phyloP scores from a whole-genome alignment of 2,329 filamentous ascomycete species.

The Arthrobotrys musiformis region DNA sequence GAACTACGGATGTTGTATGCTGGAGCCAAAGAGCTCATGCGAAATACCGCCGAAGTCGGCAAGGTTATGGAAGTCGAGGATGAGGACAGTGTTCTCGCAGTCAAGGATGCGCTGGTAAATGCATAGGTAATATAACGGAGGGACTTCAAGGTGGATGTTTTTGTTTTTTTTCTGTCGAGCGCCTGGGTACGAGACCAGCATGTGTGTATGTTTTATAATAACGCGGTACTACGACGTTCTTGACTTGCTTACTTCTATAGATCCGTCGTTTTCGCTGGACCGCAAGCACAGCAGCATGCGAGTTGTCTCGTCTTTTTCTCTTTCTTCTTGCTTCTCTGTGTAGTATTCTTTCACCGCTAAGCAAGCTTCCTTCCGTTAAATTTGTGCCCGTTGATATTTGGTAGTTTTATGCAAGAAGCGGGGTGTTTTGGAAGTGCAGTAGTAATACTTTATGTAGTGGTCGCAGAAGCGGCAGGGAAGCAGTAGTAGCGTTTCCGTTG shows the following conservation, averaged over 20 bases:
- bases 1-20: conserved; percentile 94
- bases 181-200: too few species aligned
- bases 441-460: neutral
- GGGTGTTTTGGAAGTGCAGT: neutral
- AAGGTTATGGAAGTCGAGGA: conserved; percentile 85
- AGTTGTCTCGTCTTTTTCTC: too few species aligned
- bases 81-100: conserved; percentile 81
- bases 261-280: neutral
- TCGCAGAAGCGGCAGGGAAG: too few species aligned
- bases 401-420: neutral
- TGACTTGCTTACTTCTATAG: neutral
- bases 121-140: conserved; percentile 5
- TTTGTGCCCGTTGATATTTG: too few species aligned
- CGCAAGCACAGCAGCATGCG: neutral
- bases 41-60: conserved; percentile 89
- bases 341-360: neutral
- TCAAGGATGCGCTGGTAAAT: conserved; percentile 62
- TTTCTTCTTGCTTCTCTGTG: neutral
- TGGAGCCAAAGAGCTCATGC: conserved; percentile 93
- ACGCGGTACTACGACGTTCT: too few species aligned
- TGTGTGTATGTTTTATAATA: neutral
- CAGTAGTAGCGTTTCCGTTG: neutral
- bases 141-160: neutral
- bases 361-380: too few species aligned
- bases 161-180: neutral